Evolutionary conservation across 2,329 filamentous ascomycete genomes (phyloP).

Genomic region (Rhynchosporium agropyri): DNA sequence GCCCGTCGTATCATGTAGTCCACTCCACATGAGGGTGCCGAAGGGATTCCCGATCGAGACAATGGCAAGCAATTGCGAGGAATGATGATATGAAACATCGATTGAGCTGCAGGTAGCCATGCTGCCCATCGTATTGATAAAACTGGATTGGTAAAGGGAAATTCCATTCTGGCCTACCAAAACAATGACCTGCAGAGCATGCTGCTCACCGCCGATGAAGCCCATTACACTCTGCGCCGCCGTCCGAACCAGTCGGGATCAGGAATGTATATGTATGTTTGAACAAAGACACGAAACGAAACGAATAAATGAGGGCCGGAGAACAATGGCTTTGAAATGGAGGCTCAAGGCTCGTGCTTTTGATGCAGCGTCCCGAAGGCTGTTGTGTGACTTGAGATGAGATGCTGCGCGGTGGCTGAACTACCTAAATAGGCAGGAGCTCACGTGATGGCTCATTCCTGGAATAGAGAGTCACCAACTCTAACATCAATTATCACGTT

Average conservation of each 20-base stretch:
- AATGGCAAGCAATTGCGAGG: too few species aligned
- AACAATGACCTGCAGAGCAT: conserved; percentile 73
- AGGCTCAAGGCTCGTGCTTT: conserved; percentile 22
- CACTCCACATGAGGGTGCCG: too few species aligned
- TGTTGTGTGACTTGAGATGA: conserved; percentile 19
- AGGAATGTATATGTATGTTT: neutral
- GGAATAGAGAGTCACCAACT: neutral
- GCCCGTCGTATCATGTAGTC: too few species aligned
- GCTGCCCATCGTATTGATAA: neutral
- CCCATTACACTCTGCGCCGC: conserved; percentile 20
- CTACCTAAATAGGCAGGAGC: neutral
- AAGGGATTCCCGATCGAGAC: too few species aligned
- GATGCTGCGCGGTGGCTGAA: neutral
- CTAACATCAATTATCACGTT: too few species aligned
- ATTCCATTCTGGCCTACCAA: conserved; percentile 57
- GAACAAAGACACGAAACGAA: neutral
- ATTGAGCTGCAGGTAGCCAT: too few species aligned
- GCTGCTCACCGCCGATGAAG: conserved; percentile 33
- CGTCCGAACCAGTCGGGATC: neutral
- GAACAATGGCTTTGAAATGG: conserved; percentile 9
- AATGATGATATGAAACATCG: too few species aligned
- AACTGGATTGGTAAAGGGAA: neutral
- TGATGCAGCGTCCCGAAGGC: conserved; percentile 23
- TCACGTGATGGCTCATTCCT: conserved; percentile 3
- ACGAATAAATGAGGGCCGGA: neutral